These are phyloP conservation scores for Pelargonium australe DNA, from an alignment of 441 rosid species.

Conservation along the genomic window DNA sequence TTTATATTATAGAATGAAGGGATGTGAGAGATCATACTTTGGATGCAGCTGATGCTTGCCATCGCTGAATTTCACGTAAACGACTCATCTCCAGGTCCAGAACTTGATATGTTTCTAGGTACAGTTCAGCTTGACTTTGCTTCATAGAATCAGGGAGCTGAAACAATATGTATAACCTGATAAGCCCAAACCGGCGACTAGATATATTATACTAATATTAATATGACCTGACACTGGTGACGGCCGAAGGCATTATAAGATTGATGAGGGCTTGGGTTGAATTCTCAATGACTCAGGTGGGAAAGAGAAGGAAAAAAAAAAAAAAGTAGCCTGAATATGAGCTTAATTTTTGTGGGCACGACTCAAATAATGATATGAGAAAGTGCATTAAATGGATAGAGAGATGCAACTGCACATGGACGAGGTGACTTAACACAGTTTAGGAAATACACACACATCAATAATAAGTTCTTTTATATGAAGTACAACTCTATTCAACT, in stretches of 20 bases:
- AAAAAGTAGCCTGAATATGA: no score
- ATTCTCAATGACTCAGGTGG: neutral
- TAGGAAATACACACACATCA: no score
- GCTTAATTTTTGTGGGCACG: no score
- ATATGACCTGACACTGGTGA: neutral
- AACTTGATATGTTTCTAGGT: conserved; percentile 97
- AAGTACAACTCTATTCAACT: no score
- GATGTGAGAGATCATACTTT: conserved; percentile 44
- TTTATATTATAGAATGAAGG: conserved; percentile 7
- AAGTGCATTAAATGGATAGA: no score
- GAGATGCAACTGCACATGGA: no score
- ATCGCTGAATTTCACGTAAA: conserved; percentile 90
- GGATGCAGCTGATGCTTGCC: conserved; percentile 95
- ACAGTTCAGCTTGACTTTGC: conserved; percentile 97
- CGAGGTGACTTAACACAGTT: no score
- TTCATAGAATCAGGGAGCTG: conserved; percentile 99
- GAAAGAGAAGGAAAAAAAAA: neutral
- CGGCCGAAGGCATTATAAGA: neutral
- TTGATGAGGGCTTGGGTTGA: neutral
- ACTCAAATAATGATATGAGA: no score
- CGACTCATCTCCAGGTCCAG: conserved; percentile 99
- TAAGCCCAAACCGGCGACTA: neutral
- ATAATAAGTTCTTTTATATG: no score
- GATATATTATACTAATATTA: neutral
- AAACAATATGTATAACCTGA: conserved; percentile 22